Evolutionary conservation across 768 basidiomycete species (phyloP).

Genomic region (Clathrus columnatus): DNA sequence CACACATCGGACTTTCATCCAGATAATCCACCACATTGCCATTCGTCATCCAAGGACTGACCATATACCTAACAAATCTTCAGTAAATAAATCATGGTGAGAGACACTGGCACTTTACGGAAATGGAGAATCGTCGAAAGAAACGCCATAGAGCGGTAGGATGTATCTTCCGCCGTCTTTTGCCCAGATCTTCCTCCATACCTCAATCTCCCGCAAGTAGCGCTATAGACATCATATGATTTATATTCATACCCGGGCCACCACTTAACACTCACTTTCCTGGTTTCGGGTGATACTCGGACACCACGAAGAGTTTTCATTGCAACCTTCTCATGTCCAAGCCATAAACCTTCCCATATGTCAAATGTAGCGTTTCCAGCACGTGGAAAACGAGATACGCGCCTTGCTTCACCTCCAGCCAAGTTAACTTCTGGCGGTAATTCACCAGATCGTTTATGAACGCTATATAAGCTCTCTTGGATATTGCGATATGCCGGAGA

Average conservation of each 20-base stretch:
- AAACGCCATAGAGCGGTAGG: constrained; percentile 51
- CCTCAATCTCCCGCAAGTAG: constrained; percentile 43
- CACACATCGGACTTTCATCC: constrained; percentile 30
- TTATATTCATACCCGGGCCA: constrained; percentile 28
- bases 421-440: constrained; percentile 45
- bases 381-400: constrained; percentile 40
- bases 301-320: constrained; percentile 49
- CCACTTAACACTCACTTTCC: constrained; percentile 12
- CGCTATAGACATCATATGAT: constrained; percentile 26
- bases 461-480: constrained; percentile 38
- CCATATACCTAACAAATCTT: constrained; percentile 38
- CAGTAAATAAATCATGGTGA: background rate
- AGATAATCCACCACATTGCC: constrained; percentile 44
- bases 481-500: constrained; percentile 30
- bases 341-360: constrained; percentile 47
- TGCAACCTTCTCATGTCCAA: constrained; percentile 45
- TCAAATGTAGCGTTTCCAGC: constrained; percentile 46
- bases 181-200: constrained; percentile 48
- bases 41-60: constrained; percentile 49
- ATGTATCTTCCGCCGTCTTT: constrained; percentile 42
- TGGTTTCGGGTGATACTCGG: constrained; percentile 32
- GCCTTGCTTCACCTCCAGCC: constrained; percentile 40
- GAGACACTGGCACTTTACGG: constrained; percentile 29
- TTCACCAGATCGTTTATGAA: constrained; percentile 38
- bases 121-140: constrained; percentile 47